These are phyloP conservation scores for Ceratobasidium sp. DNA, from an alignment of 1,284 basidiomycete species.

Conservation along the genomic window DNA sequence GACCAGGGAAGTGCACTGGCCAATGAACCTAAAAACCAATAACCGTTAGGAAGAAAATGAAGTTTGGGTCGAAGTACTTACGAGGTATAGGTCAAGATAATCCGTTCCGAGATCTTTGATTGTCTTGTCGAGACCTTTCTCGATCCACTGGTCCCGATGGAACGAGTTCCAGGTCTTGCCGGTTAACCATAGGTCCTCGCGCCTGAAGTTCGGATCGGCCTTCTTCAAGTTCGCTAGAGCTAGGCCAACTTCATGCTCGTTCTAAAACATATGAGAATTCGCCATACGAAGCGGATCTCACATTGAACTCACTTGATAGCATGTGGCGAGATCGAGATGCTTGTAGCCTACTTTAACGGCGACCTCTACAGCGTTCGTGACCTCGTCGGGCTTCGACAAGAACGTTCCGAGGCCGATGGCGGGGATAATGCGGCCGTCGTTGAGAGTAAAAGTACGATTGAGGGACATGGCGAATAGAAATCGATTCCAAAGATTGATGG, in stretches of 20 bases:
- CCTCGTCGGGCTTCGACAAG: conserved; percentile 49
- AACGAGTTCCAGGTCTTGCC: conserved; percentile 57
- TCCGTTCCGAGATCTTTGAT: conserved; percentile 57
- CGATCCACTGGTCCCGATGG: conserved; percentile 52
- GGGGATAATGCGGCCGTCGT: conserved; percentile 55
- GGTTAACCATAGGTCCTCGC: conserved; percentile 61
- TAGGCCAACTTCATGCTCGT: conserved; percentile 54
- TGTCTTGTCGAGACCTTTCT: conserved; percentile 58
- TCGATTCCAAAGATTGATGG: conserved; percentile 3
- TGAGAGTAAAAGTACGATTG: conserved; percentile 52
- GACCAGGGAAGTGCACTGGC: conserved; percentile 4
- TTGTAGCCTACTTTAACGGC: conserved; percentile 47
- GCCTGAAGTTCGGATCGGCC: conserved; percentile 58
- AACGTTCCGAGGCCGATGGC: conserved; percentile 55
- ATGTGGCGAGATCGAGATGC: conserved; percentile 49
- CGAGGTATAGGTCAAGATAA: conserved; percentile 61
- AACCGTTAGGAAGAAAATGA: background rate
- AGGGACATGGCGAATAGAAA: conserved; percentile 7
- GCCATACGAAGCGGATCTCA: background rate
- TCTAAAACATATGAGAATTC: conserved; percentile 50
- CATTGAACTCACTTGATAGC: background rate
- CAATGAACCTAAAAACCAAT: conserved; percentile 1
- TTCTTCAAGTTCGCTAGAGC: conserved; percentile 51
- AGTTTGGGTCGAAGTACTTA: conserved; percentile 3
- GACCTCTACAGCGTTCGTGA: conserved; percentile 48